These are phyloP conservation scores for Chlamydomonas sp. DNA, from an alignment of 139 green algal species.

Conservation along the genomic window DNA sequence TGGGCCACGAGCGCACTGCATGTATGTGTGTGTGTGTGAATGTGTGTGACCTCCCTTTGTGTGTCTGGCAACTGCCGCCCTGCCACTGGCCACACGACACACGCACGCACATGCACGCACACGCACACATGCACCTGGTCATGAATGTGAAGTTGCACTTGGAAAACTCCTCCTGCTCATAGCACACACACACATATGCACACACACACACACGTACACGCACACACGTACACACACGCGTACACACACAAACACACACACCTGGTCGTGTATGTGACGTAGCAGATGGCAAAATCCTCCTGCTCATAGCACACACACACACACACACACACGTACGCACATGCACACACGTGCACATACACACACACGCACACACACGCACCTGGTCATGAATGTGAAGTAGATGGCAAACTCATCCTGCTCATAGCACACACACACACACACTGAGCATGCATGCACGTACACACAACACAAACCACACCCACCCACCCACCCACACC, in stretches of 20 bases:
- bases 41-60: too few relatives aligned
- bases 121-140: too few relatives aligned
- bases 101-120: too few relatives aligned
- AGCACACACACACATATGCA: too few relatives aligned
- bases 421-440: too few relatives aligned
- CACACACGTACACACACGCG: background rate
- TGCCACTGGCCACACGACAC: too few relatives aligned
- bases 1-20: background rate
- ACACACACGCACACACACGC: background rate
- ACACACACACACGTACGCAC: too few relatives aligned
- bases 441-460: too few relatives aligned
- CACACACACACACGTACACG: too few relatives aligned
- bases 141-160: conserved; percentile 17
- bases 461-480: background rate
- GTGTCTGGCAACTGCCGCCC: too few relatives aligned
- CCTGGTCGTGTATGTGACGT: background rate
- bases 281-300: background rate
- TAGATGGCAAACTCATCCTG: background rate
- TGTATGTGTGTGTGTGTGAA: background rate
- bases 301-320: too few relatives aligned
- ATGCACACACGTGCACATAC: too few relatives aligned
- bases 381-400: background rate
- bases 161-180: conserved; percentile 23
- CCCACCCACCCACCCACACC: background rate
- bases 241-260: background rate